Evolutionary conservation across 495 filamentous ascomycete species (phyloP), one percentile per base, ranked within the genome.

Genomic region (Talaromyces thailandensis): DNA sequence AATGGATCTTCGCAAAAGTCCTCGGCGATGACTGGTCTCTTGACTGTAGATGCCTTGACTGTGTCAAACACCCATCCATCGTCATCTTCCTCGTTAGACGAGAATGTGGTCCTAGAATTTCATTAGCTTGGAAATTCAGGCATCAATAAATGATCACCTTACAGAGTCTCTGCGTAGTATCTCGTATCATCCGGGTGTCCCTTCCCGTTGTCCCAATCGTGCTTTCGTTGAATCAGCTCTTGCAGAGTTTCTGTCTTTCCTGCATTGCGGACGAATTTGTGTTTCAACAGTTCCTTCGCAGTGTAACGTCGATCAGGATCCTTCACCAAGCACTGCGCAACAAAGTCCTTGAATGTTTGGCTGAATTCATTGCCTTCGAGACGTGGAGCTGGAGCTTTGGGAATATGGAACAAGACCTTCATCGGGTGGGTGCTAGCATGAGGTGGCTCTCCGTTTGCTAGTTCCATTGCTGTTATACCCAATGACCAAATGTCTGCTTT

Each of bases 11-110:
- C 65, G 26, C 59, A 61, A 16, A 68, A 70, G 57, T 75, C 73
- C 35, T 76, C 73, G 1, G 69, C 70, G 28, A 73, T 70, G 52
- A 78, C 73, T 32, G 71, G 73, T 8, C 74, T 73, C 63, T 71
- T 72, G 68, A 82, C 78, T 2, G 75, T 76, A 18, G 81, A 73
- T 25, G 84, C 87, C 70, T 89, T 93, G 66, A 99, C 84, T 0
- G 94, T 99, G 67, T 97, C 94, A 69, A 99, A 99, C n/a, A 97
- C 87, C 94, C 94, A 99, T 58, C 90, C 90, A 66, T 96, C 92
- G 18, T 88, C 80, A 21, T 92, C 88, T 21, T 83, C 79, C n/a
- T 69, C 65, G 1, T 79, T 86, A 61, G 78, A 81, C 58, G 80
- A 85, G 69, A 90, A 79, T n/a, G 86, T 87, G 65, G 88, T 86